phyloP scores from a whole-genome alignment of 169 alveolate genomes.

The Eimeria acervulina region DNA sequence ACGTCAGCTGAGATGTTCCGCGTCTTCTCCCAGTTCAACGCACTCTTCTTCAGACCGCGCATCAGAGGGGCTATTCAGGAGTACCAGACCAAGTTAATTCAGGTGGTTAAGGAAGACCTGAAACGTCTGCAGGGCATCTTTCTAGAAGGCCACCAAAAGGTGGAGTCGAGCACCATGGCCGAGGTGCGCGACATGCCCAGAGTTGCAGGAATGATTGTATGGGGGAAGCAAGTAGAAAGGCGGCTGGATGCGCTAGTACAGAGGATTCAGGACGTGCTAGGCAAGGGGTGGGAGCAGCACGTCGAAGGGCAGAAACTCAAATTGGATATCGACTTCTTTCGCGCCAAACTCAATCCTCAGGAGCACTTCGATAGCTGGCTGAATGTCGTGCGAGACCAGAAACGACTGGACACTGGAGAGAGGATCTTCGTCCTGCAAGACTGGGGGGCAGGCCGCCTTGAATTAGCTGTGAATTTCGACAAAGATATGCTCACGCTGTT shows the following conservation, averaged over 20 bases:
- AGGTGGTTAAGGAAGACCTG: constrained; percentile 94
- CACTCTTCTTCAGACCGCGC: constrained; percentile 97
- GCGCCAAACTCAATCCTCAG: constrained; percentile 89
- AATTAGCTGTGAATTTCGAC: constrained; percentile 91
- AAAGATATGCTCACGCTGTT: constrained; percentile 84
- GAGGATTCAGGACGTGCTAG: constrained; percentile 95
- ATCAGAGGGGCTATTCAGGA: constrained; percentile 98
- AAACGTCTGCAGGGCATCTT: constrained; percentile 93
- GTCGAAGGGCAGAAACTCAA: constrained; percentile 96
- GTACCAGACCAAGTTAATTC: constrained; percentile 96
- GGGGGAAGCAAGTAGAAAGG: constrained; percentile 96
- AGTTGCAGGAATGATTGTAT: constrained; percentile 96
- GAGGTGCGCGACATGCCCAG: constrained; percentile 96
- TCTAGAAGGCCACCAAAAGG: constrained; percentile 93
- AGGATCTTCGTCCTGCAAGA: constrained; percentile 81
- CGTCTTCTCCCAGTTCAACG: constrained; percentile 96
- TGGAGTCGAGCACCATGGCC: constrained; percentile 94
- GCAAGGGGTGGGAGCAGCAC: constrained; percentile 97
- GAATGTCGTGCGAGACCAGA: constrained; percentile 89
- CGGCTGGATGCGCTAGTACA: constrained; percentile 89
- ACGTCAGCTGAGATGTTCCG: constrained; percentile 98
- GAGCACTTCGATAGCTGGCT: constrained; percentile 91
- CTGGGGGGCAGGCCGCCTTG: constrained; percentile 73
- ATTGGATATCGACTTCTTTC: constrained; percentile 95
- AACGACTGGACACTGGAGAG: constrained; percentile 85